Base-by-base conservation (phyloP, 108 stramenopile genomes). In the Discostella stelligeroides region DNA sequence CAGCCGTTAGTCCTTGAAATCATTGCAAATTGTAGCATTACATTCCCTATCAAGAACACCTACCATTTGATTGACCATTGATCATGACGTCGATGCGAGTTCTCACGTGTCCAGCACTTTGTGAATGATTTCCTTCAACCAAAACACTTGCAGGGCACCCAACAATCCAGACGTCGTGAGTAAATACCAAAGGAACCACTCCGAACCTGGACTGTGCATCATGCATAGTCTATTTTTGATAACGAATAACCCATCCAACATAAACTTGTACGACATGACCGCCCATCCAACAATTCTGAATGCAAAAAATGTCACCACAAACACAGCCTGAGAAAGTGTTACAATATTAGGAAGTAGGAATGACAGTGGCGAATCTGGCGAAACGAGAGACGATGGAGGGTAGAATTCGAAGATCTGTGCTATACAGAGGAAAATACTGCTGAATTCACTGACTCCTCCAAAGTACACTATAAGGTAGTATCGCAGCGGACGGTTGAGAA, bases 381-480 rank as follows among this genome's bases (percentile, higher is more conserved):
- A 41, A 68, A 53, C 47, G 50, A 70, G 24, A 38, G 81, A 60
- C 12, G 48, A 58, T 6, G 86, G 79, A 37, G 86, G 86, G 59
- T 72, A 85, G 72, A 79, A 88, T 60, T 79, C 72, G 28, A 81
- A 80, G 23, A 90, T 15, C 66, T 81, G 80, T 11, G 85, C 62
- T 37, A 87, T 38, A 4, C 83, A 76, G 5, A 90, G 68, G 66
- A 84, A 84, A 12, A 90, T 61, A 54, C 82, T 85, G 60, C 79
- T 81, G 39, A 91, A 60, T 63, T 91, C 90, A 28, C 83, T 79
- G 14, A 81, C 68, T 43, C 87, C 90, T 10, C 83, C 63, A 73
- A 83, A 88, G 58, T 80, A 85, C 66, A 82, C 82, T 79, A 25
- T 69, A 60, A 45, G 60, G 63, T 42, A 57, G 45, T 66, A 66